Conservation (phyloP, 208 protist species). For the Acanthamoeba rhysodes region DNA sequence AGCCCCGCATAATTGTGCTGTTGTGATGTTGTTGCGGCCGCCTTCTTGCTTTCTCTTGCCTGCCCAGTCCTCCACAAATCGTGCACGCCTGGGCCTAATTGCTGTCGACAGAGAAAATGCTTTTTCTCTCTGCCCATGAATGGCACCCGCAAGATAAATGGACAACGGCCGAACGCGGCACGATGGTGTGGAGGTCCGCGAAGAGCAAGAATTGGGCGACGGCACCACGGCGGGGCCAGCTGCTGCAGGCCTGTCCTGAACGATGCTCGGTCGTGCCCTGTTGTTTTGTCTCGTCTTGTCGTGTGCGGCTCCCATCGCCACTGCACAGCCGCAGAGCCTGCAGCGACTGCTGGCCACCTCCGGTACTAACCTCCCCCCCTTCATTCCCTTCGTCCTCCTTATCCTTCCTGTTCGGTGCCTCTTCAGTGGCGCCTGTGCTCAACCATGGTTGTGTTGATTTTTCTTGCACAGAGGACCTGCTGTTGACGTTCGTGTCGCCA, state of each 20-base stretch:
- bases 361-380: not conserved
- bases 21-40: not conserved
- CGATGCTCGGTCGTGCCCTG: not conserved
- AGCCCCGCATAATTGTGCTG: not conserved
- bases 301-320: not conserved
- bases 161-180: too few relatives aligned
- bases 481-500: conserved; percentile 24
- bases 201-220: too few relatives aligned
- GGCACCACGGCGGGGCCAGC: too few relatives aligned
- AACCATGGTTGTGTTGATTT: not conserved
- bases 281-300: not conserved
- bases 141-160: too few relatives aligned
- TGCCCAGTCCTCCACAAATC: too few relatives aligned
- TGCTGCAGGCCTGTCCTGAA: too few relatives aligned
- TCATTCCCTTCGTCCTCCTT: too few relatives aligned
- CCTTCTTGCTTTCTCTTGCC: not conserved
- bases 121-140: too few relatives aligned
- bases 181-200: too few relatives aligned
- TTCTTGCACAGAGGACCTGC: not conserved
- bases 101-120: too few relatives aligned
- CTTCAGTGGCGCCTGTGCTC: not conserved
- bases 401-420: not conserved
- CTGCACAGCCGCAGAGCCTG: not conserved
- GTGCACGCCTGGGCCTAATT: too few relatives aligned
- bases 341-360: not conserved